These are phyloP conservation scores for Quercus glauca DNA, from an alignment of 306 rosid genomes.

Conservation along the genomic window DNA sequence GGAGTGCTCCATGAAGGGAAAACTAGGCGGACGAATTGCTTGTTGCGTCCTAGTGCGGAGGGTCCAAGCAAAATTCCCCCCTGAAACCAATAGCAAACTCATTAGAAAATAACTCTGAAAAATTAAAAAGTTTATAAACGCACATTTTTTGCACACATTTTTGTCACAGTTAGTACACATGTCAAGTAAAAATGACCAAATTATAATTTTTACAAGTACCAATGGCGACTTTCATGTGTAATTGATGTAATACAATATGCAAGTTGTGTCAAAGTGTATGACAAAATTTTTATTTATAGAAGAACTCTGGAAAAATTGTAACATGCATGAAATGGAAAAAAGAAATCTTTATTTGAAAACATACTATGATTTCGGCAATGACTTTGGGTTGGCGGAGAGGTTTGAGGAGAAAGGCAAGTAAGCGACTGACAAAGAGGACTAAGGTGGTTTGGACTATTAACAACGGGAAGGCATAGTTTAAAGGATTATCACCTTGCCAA, in stretches of 20 bases:
- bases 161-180: no score
- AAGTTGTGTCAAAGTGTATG: no score
- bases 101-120: not conserved
- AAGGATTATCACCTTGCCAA: slow-evolving; percentile 85
- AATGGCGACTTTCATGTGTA: no score
- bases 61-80: slow-evolving; percentile 88
- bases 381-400: slow-evolving; percentile 92
- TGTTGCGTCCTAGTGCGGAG: slow-evolving; percentile 62
- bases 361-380: slow-evolving; percentile 70
- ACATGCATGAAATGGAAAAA: not conserved
- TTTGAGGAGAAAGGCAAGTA: slow-evolving; percentile 64
- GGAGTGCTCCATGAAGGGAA: slow-evolving; percentile 77
- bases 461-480: slow-evolving; percentile 72
- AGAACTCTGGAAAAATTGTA: no score
- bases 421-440: slow-evolving; percentile 47
- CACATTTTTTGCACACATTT: no score
- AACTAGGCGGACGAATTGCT: slow-evolving; percentile 37
- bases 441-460: slow-evolving; percentile 55
- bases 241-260: fast-evolving
- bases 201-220: no score
- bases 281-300: no score
- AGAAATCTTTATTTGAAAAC: not conserved
- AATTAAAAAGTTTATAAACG: fast-evolving
- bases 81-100: slow-evolving; percentile 16
- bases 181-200: no score